These are phyloP conservation scores for Globisporangium echinulatum DNA, from an alignment of 352 stramenopile genomes.

Conservation along the genomic window DNA sequence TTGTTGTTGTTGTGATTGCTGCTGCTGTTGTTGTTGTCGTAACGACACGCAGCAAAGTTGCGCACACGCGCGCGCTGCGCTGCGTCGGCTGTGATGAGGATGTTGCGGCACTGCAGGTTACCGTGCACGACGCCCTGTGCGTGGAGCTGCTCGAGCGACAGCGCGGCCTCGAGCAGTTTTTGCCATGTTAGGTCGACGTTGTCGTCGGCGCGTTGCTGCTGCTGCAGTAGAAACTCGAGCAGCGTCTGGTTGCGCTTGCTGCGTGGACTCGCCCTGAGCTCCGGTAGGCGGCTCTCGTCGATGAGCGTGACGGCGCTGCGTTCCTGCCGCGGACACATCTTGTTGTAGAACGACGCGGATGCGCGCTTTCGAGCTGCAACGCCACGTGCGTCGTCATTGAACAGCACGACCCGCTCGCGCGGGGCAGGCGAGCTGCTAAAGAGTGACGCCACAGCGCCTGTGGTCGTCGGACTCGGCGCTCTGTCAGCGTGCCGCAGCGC, in stretches of 20 bases:
- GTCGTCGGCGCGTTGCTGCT: background rate
- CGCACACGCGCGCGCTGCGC: conserved; percentile 9
- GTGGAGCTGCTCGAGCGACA: conserved; percentile 9
- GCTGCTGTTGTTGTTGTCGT: background rate
- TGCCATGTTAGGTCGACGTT: conserved; percentile 8
- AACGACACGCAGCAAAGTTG: conserved; percentile 3
- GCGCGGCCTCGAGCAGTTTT: conserved; percentile 9
- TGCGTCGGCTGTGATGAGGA: conserved; percentile 11
- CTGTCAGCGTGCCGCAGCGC: background rate
- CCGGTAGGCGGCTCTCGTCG: conserved; percentile 5
- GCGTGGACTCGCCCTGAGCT: conserved; percentile 1
- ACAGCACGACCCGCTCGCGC: background rate
- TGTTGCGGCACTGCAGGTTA: conserved; percentile 10
- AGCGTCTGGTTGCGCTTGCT: conserved; percentile 8
- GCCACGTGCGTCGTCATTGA: background rate
- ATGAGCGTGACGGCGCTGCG: conserved; percentile 6
- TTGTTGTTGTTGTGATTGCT: background rate
- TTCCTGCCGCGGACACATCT: background rate
- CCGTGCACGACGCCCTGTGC: conserved; percentile 8
- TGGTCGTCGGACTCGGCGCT: background rate
- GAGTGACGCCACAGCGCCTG: background rate
- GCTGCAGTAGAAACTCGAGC: conserved; percentile 1
- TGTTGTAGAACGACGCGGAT: background rate
- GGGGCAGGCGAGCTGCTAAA: background rate
- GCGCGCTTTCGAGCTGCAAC: background rate